A percentile compares a stretch with the other conserved stretches of the same genome.
phyloP scores from a whole-genome alignment of 2,329 filamentous ascomycete genomes.

The Xylariaceae sp. region DNA sequence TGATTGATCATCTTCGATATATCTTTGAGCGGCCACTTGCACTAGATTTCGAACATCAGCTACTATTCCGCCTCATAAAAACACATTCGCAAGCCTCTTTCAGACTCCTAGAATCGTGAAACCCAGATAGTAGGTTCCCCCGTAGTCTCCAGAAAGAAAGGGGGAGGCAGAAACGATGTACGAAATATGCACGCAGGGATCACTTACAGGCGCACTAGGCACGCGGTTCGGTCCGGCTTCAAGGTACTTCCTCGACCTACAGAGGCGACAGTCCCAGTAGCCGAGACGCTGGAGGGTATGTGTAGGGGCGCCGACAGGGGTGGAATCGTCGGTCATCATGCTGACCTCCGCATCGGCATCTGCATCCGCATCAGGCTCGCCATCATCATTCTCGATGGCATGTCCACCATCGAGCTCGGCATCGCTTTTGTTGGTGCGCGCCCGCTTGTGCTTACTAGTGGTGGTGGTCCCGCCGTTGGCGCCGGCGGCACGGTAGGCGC shows the following conservation, averaged over 20 bases:
- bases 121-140: not conserved
- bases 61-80: not conserved
- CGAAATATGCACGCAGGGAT: not conserved
- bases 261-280: slow-evolving; percentile 44
- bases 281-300: slow-evolving; percentile 37
- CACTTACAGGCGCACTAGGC: slow-evolving; percentile 37
- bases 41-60: slow-evolving; percentile 8
- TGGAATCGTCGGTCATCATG: not conserved
- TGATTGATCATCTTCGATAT: slow-evolving; percentile 44
- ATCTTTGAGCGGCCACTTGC: slow-evolving; percentile 43
- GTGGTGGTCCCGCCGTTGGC: slow-evolving; percentile 6
- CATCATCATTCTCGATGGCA: slow-evolving; percentile 8
- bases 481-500: slow-evolving; percentile 10
- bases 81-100: not conserved
- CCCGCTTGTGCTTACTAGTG: slow-evolving; percentile 19
- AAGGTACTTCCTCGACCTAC: slow-evolving; percentile 39
- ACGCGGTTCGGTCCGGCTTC: slow-evolving; percentile 37
- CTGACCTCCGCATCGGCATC: not conserved
- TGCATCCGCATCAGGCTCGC: slow-evolving; percentile 14
- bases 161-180: not conserved
- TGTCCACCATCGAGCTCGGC: not conserved
- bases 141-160: not conserved
- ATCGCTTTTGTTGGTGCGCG: slow-evolving; percentile 13
- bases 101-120: not conserved
- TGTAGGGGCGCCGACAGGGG: slow-evolving; percentile 20